Evolutionary conservation across 2,329 filamentous ascomycete species (phyloP).

Genomic region (Penicillium polonicum): DNA sequence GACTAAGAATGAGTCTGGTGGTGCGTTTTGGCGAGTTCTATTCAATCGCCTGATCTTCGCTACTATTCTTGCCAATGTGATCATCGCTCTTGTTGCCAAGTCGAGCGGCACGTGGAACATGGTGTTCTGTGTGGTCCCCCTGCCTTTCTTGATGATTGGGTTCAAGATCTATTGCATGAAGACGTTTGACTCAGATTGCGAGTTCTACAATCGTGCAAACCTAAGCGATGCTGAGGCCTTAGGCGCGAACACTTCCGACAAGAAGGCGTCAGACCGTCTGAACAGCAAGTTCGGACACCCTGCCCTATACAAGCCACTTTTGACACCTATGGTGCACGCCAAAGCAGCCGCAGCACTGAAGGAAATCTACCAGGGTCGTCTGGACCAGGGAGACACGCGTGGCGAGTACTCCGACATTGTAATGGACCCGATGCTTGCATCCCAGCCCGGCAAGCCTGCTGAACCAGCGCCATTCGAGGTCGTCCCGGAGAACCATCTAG

Average conservation of each 20-base stretch:
- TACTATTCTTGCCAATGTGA: constrained; percentile 71
- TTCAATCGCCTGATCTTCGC: constrained; percentile 93
- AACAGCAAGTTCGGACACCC: constrained; percentile 83
- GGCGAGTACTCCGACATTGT: constrained; percentile 69
- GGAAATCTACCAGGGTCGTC: constrained; percentile 79
- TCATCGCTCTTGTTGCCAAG: constrained; percentile 74
- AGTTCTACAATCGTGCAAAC: constrained; percentile 73
- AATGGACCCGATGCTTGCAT: constrained; percentile 72
- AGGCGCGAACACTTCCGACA: constrained; percentile 37
- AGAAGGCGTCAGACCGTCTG: constrained; percentile 60
- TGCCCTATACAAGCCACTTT: constrained; percentile 81
- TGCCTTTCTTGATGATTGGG: constrained; percentile 72
- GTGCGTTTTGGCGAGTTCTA: constrained; percentile 84
- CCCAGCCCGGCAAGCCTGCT: constrained; percentile 55
- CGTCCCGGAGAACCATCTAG: constrained; percentile 79
- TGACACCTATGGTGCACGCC: constrained; percentile 92
- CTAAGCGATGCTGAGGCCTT: constrained; percentile 52
- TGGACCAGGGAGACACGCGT: constrained; percentile 52
- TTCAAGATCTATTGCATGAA: constrained; percentile 85
- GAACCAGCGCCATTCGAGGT: constrained; percentile 77
- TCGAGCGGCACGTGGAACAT: constrained; percentile 65
- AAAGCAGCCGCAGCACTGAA: constrained; percentile 83
- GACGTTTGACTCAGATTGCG: constrained; percentile 74
- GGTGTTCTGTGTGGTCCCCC: constrained; percentile 68
- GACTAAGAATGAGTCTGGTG: constrained; percentile 94